A percentile compares a stretch with the other conserved stretches of the same genome.
These are phyloP conservation scores for Apiotrichum veenhuisii DNA, from an alignment of 1,284 basidiomycete genomes.

Conservation along the genomic window DNA sequence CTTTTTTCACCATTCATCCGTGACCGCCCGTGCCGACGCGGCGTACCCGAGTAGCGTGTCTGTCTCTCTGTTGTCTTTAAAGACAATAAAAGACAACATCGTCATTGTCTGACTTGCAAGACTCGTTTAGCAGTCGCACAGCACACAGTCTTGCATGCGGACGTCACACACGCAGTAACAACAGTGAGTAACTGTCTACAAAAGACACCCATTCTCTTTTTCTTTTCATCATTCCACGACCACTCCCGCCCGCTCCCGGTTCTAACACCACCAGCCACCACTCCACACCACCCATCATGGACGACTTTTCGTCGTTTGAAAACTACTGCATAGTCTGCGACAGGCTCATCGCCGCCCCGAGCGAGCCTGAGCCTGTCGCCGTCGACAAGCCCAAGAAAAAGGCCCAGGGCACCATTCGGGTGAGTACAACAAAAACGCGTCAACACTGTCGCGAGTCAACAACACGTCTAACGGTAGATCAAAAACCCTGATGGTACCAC, in stretches of 20 bases:
- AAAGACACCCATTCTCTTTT: no score
- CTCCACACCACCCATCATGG: slow-evolving; percentile 14
- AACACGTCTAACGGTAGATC: slow-evolving; percentile 22
- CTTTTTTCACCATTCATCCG: no score
- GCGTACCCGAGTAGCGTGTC: no score
- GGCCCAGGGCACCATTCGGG: slow-evolving; percentile 38
- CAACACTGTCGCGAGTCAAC: not conserved
- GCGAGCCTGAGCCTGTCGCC: slow-evolving; percentile 12
- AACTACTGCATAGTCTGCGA: slow-evolving; percentile 46
- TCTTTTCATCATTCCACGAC: not conserved
- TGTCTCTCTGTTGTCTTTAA: no score
- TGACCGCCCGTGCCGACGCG: no score
- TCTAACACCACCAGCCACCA: not conserved
- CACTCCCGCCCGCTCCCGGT: not conserved
- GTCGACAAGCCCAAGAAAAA: slow-evolving; percentile 28
- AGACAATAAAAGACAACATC: no score
- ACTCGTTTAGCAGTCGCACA: no score
- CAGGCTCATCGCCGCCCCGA: slow-evolving; percentile 28
- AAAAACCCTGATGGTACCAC: slow-evolving; percentile 45
- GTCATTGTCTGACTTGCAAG: no score
- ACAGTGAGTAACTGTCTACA: no score
- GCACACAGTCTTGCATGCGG: no score
- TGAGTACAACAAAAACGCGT: slow-evolving; percentile 23
- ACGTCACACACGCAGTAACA: no score
- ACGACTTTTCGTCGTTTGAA: slow-evolving; percentile 27